These are phyloP conservation scores for Microsporum canis DNA, from an alignment of 2,329 filamentous ascomycete species.

Conservation along the genomic window DNA sequence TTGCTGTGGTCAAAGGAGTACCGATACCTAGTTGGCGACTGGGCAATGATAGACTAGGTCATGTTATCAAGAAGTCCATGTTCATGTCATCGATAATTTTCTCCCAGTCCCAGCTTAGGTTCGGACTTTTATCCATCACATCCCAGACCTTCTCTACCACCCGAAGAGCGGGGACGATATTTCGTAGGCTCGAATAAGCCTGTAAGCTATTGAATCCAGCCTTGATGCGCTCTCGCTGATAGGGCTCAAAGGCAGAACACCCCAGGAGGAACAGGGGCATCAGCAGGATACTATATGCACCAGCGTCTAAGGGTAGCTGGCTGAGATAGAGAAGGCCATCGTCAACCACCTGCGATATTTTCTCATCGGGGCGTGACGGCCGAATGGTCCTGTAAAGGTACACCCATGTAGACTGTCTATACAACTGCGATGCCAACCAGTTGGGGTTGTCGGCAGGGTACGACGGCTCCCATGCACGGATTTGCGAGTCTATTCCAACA, in stretches of 20 bases:
- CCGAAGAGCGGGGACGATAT: constrained; percentile 45
- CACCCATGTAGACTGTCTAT: constrained; percentile 52
- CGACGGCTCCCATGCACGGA: constrained; percentile 61
- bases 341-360: constrained; percentile 47
- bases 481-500: constrained; percentile 61
- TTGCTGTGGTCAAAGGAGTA: background rate
- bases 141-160: constrained; percentile 49
- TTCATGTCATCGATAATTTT: constrained; percentile 47
- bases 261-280: constrained; percentile 52
- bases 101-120: constrained; percentile 54
- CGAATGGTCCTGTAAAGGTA: constrained; percentile 52
- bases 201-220: constrained; percentile 45
- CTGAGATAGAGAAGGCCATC: constrained; percentile 47
- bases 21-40: background rate
- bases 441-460: constrained; percentile 42
- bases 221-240: constrained; percentile 45
- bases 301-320: constrained; percentile 43
- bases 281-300: constrained; percentile 48
- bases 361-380: constrained; percentile 43
- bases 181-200: constrained; percentile 46
- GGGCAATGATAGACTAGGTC: constrained; percentile 14
- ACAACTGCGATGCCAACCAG: constrained; percentile 47
- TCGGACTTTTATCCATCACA: constrained; percentile 46
- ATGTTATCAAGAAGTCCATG: constrained; percentile 52
- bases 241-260: constrained; percentile 46